Evolutionary conservation across 2,329 filamentous ascomycete genomes (phyloP), one percentile per base, ranked within the genome.

Genomic region (Aspergillus pseudoglaucus): DNA sequence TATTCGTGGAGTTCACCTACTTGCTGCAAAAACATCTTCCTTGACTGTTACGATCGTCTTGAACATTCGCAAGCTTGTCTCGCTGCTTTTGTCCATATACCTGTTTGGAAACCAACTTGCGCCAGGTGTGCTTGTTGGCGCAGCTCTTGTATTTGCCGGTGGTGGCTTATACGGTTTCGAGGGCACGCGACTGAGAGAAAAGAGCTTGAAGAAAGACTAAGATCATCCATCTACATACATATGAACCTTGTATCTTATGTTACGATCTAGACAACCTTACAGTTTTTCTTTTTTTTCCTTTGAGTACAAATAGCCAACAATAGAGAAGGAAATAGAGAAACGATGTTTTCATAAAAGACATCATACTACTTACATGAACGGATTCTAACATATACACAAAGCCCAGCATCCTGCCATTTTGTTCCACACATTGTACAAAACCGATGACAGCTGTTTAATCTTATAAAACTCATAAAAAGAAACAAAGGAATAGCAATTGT

Each of bases 41-140:
- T 78, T 98, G 47, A 97, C 93, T 0, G 93, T 98, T 20, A 96
- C 91, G 1, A 95, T 98, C 59, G 90, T 97, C 42, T 76, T 98
- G 51, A 98, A 97, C 65, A 87, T 98, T 51, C 81, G 93, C 58
- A 98, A 98, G 70, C 75, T 98, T 17, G 85, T 95, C 47, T 96
- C 90, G 60, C 79, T 97, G 51, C 73, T 97, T 52, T 68, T 97
- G 49, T 96, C 90, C 59, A 94, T 97, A 50, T 91, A 90, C 80
- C 69, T 98, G 1, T 98, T 98, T 70, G 93, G 91, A 4, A 96
- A 98, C 65, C 71, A 79, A 35, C 75, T 98, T 54, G 82, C 85
- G 10, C 71, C 76, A 0, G 85, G 88, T 35, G 95, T 95, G 51
- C 69, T 95, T 46, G 50, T 88, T 4, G 93, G 93, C 3, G 90